These are phyloP conservation scores for Basipetospora chlamydospora DNA, from an alignment of 2,329 filamentous ascomycete genomes.

Conservation along the genomic window DNA sequence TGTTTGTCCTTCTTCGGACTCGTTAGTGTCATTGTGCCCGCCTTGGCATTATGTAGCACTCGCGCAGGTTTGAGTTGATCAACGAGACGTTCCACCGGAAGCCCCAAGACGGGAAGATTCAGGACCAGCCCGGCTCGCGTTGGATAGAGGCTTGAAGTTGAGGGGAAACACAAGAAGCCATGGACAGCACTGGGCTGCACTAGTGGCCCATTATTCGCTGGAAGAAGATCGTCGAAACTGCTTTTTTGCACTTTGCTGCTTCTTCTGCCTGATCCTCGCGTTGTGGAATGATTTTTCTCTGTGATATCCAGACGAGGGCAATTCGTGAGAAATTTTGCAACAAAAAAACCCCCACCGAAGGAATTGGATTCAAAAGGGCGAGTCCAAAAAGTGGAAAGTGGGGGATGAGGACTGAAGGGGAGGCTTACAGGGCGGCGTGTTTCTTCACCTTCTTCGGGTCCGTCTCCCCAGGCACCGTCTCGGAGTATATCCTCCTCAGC, in stretches of 20 bases:
- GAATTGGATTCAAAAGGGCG: not conserved
- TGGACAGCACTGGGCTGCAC: no score
- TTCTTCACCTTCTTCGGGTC: slow-evolving; percentile 32
- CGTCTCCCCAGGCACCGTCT: slow-evolving; percentile 30
- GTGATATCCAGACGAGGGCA: not conserved
- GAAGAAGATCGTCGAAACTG: slow-evolving; percentile 18
- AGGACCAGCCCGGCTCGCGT: no score
- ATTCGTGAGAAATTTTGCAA: not conserved
- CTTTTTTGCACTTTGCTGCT: slow-evolving; percentile 35
- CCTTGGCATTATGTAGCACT: no score
- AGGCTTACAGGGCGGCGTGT: slow-evolving; percentile 30
- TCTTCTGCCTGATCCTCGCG: slow-evolving; percentile 31
- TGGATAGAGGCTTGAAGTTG: no score
- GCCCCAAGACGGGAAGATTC: no score
- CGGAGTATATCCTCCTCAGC: slow-evolving; percentile 30
- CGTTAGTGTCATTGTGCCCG: no score
- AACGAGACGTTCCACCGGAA: no score
- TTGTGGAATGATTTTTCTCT: slow-evolving; percentile 33
- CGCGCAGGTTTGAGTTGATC: no score
- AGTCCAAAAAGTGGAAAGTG: not conserved
- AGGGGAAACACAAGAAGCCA: no score
- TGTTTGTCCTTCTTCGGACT: no score
- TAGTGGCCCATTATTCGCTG: slow-evolving; percentile 1
- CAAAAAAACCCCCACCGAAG: no score
- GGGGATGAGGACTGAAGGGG: not conserved